Evolutionary conservation across 2,329 filamentous ascomycete species (phyloP), one percentile per base, ranked within the genome.

Genomic region (Balansia obtecta): DNA sequence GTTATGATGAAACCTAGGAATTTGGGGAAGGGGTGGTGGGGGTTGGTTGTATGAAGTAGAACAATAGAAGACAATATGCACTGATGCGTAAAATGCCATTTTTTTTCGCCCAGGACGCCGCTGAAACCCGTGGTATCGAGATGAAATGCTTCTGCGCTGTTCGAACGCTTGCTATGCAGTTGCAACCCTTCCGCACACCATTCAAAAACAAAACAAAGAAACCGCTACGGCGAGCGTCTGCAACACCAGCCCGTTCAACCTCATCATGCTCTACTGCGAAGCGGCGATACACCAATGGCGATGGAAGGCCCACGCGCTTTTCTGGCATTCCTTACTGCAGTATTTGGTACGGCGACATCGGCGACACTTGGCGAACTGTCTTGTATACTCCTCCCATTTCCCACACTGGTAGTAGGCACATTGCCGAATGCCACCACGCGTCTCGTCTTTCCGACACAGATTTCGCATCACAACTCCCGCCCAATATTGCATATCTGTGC

Each of bases 291-390:
- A 98, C 93, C 93, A 98, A 70, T 97, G 94, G 54, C 93, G 83
- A 66, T 98, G 93, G 69, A 89, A 97, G 30, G 93, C 89, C 93
- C 93, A 98, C 10, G 93, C 94, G 60, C 88, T 94, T 75, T 97
- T 97, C 71, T 98, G 93, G 69, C 93, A 98, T 68, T 98, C 93
- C 70, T 98, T 98, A 78, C 90, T 96, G 82, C 93, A 98, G 72
- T 96, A 96, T 68, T 98, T 98, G 54, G 93, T 98, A 57, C 93
- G 83, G 59, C 93, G 83, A 71, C 93, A 98, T 56, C 93, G 84
- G 57, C 93, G 84, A 71, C 93, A 98, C 71, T 98, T 98, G 58
- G 93, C 93, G 67, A 98, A 98, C 65, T 98, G 91, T 54, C 93
- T 82, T 39, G 91, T 90, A 65, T 82, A 96, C 68, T 96, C 87